Base-by-base conservation (phyloP, 2,329 filamentous ascomycete genomes). In the Daldinia sp. region DNA sequence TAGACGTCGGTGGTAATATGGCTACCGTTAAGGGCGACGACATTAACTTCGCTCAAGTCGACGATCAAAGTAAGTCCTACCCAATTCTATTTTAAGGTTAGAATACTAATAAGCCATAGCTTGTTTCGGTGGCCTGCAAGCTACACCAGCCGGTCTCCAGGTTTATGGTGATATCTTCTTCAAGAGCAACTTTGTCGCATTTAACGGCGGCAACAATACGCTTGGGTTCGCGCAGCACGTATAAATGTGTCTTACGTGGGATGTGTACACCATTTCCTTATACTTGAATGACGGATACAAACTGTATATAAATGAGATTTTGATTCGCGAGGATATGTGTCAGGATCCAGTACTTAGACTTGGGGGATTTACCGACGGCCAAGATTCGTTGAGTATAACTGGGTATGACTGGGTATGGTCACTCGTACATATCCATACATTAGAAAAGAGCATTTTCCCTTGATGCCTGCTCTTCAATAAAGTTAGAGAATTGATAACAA, bases 81-180 rank as follows among this genome's bases (percentile, higher is more conserved):
- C 5, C 47, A 34, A 23, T 10, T 25, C 35, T 35, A 8, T 4
- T 21, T 5, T 3, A 3, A 27, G 7, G 15, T 23, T 8, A 47
- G 2, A 17, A 15, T 45, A 11, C 62, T 63, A 59, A 66, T 25
- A 15, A 27, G 21, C 48, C 21, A 25, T 58, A 84, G 82, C 80
- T 57, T 92, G 89, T 79, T 91, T 89, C 68, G 89, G 88, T 62
- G 89, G 88, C 68, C 77, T 92, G 15, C 89, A 92, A 77, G 81
- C 83, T 29, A 85, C 84, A 47, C 79, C 82, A 1, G 78, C 78
- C 11, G 77, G 78, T 25, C 75, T 90, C 34, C 85, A 88, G 75
- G 87, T 92, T 72, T 87, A 84, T 70, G 85, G 85, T 15, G 85
- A 87, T 70, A 82, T 87, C 69, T 82, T 87, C 72, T 87, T 87